phyloP scores from a whole-genome alignment of 2,329 filamentous ascomycete genomes.

The Diplodia corticola region DNA sequence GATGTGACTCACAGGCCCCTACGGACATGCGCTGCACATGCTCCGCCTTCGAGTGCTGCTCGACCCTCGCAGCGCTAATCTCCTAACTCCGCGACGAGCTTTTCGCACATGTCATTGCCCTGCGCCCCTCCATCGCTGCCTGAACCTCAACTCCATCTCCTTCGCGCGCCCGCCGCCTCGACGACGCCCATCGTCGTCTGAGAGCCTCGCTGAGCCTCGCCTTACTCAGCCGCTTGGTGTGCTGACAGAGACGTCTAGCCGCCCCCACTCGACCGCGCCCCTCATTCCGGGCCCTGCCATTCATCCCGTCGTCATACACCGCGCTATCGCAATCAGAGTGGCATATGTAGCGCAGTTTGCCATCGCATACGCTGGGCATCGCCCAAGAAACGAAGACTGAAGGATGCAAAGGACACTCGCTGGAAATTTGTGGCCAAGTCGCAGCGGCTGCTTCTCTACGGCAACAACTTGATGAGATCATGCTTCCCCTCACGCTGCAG shows the following conservation, averaged over 20 bases:
- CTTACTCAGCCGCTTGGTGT: slow-evolving; percentile 11
- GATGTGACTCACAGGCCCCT: slow-evolving; percentile 8
- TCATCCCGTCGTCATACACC: background rate
- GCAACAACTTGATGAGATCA: slow-evolving; percentile 9
- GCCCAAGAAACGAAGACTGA: no score
- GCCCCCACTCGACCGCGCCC: background rate
- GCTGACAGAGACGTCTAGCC: slow-evolving; percentile 7
- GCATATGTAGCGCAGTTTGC: background rate
- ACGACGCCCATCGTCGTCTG: background rate
- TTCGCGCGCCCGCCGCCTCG: background rate
- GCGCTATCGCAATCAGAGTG: background rate
- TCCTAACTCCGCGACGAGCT: slow-evolving; percentile 18
- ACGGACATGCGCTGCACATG: slow-evolving; percentile 7
- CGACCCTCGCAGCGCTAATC: background rate
- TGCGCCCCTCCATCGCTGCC: background rate
- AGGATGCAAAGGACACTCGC: background rate
- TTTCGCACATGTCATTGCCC: slow-evolving; percentile 10
- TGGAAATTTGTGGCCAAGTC: background rate
- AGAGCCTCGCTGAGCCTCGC: background rate
- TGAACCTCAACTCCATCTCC: background rate
- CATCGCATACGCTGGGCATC: no score
- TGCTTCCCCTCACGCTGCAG: background rate
- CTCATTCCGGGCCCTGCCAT: slow-evolving; percentile 13
- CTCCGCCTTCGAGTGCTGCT: background rate
- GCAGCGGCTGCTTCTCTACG: background rate